These are phyloP conservation scores for Aspergillus sp. DNA, from an alignment of 2,329 filamentous ascomycete genomes.

Conservation along the genomic window DNA sequence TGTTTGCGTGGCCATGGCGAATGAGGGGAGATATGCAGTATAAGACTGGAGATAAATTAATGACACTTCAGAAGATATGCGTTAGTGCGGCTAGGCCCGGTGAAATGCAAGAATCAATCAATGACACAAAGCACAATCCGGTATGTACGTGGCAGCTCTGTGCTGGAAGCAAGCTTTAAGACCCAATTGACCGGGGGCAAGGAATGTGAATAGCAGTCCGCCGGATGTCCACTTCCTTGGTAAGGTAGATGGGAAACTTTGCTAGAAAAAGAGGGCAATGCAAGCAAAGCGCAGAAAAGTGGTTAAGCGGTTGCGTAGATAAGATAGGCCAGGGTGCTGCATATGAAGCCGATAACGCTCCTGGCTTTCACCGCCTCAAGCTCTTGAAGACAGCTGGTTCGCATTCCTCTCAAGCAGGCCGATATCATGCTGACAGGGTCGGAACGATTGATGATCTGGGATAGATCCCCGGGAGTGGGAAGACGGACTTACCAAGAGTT, in stretches of 20 bases:
- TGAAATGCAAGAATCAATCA: background rate
- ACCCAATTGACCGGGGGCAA: background rate
- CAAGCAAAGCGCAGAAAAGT: background rate
- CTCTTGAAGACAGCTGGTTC: conserved; percentile 1
- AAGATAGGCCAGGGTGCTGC: conserved; percentile 4
- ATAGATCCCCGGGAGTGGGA: background rate
- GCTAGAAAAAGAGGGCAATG: background rate
- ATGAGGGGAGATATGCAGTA: conserved; percentile 4
- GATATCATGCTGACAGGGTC: background rate
- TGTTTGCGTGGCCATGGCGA: conserved; percentile 44
- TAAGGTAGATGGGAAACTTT: background rate
- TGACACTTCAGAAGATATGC: conserved; percentile 1
- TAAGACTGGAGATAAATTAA: background rate
- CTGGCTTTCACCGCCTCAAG: conserved; percentile 3
- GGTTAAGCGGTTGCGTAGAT: conserved; percentile 2
- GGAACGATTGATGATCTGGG: background rate
- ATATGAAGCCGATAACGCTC: conserved; percentile 8
- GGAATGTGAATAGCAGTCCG: background rate
- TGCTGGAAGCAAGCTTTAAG: background rate
- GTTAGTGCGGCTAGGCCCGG: background rate
- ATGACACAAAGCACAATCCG: background rate
- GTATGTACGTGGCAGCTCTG: background rate
- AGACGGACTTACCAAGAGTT: background rate
- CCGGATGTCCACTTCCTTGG: background rate
- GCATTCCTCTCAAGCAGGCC: background rate